Evolutionary conservation across 441 rosid species (phyloP), one percentile per base, ranked within the genome.

Genomic region (Flueggea neowawraea): DNA sequence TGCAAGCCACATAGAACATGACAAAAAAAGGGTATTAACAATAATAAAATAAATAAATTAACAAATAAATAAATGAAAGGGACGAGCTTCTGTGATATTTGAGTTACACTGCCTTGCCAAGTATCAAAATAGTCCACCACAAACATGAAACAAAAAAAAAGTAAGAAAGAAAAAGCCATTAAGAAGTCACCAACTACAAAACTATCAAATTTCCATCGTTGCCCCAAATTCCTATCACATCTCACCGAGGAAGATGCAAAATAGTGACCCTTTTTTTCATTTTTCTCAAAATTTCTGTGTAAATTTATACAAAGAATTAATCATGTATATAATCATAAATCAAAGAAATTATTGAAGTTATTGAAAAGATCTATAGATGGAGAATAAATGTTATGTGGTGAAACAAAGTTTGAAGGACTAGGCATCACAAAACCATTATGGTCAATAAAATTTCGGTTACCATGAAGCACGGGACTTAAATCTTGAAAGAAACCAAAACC

Each of bases 271-370:
- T 47, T 36, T 22, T 12, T 32, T 15, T 0, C 12, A 1, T 2
- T 47, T 47, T 0, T 47, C n/a, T 47, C n/a, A 47, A 47, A 36
- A 8, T 3, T 36, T 36, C 41, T 36, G 41, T 36, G 41, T 36
- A 36, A 36, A 36, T 36, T 5, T 36, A 2, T 36, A 5, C 41
- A 36, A 36, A 36, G 41, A 36, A 36, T 36, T 12, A 47, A 11
- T 47, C 50, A 47, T 47, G 50, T 47, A 47, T 47, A 9, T 9
- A 10, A 15, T 82, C 68, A 87, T 49, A 71, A 78, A 71, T 86
- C 84, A 66, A 83, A 86, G 41, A 86, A 84, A 74, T 90, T 84
- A 64, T 81, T n/a, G n/a, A n/a, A n/a, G n/a, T n/a, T n/a, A n/a
- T n/a, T 91, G 90, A 89, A 89, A 54, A 82, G 66, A 70, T 88